phyloP scores from a whole-genome alignment of 495 filamentous ascomycete genomes.

The Aspergillus olivimuriae region DNA sequence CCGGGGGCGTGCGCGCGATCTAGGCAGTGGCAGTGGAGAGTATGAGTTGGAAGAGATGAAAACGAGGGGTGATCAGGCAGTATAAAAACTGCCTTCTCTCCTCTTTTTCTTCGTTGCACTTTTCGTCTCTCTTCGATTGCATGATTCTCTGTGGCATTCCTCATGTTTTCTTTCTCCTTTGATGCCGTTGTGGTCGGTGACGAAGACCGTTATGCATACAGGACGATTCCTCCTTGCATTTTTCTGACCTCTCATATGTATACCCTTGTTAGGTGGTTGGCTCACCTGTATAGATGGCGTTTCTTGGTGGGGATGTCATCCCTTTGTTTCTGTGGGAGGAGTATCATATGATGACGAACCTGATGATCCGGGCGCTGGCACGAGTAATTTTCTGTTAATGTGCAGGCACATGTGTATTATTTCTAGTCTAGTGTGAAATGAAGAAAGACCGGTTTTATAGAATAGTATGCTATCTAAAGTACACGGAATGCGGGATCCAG shows the following conservation, averaged over 20 bases:
- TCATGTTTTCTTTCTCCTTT: slow-evolving; percentile 4
- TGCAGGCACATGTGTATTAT: neutral
- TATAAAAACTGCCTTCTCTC: slow-evolving; percentile 16
- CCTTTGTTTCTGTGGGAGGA: too few species aligned
- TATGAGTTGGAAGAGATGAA: slow-evolving; percentile 80
- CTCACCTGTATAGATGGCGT: slow-evolving; percentile 38
- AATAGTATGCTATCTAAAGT: too few species aligned
- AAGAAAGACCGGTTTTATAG: too few species aligned
- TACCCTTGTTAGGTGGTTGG: slow-evolving; percentile 28
- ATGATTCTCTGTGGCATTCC: neutral
- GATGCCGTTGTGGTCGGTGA: neutral
- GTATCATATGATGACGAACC: too few species aligned
- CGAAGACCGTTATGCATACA: too few species aligned
- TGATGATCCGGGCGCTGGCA: too few species aligned
- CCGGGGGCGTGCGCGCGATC: slow-evolving; percentile 30
- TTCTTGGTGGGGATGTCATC: slow-evolving; percentile 13
- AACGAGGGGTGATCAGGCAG: slow-evolving; percentile 33
- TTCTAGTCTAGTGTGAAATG: too few species aligned
- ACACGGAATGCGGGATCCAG: neutral
- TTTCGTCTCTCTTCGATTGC: neutral
- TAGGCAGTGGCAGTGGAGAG: slow-evolving; percentile 55
- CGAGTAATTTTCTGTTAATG: neutral
- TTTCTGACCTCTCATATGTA: slow-evolving; percentile 15
- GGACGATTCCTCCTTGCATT: too few species aligned
- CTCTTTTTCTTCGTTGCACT: slow-evolving; percentile 5